phyloP scores from a whole-genome alignment of 2,329 filamentous ascomycete genomes.

The Talaromyces piceae region DNA sequence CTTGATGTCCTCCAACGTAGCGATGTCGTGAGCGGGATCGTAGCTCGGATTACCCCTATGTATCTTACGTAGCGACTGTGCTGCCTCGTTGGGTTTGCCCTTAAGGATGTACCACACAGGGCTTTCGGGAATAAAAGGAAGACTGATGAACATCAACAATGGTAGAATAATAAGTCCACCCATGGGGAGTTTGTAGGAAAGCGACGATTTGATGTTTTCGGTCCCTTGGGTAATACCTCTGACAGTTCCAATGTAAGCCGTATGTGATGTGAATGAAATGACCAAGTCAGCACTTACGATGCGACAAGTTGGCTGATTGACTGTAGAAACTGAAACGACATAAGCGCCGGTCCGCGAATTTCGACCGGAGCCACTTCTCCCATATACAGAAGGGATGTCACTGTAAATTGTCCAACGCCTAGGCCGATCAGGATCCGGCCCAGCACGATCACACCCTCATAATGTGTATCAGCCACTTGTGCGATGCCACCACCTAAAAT shows the following conservation, averaged over 20 bases:
- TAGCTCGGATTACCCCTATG: background rate
- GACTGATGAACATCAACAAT: background rate
- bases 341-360: background rate
- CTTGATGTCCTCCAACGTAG: background rate
- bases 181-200: background rate
- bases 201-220: background rate
- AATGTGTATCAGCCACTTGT: constrained; percentile 1
- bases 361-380: background rate
- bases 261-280: too few species aligned
- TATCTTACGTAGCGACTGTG: constrained; percentile 3
- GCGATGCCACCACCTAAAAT: background rate
- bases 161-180: background rate
- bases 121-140: constrained; percentile 5
- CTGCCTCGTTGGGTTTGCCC: background rate
- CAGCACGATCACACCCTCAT: constrained; percentile 2
- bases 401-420: background rate
- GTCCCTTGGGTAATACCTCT: background rate
- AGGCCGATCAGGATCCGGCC: constrained; percentile 1
- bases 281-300: background rate
- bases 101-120: constrained; percentile 3
- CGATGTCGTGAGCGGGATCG: constrained; percentile 1
- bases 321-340: background rate
- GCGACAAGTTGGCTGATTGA: background rate
- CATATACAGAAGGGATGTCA: constrained; percentile 4
- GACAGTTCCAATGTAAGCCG: background rate